Evolutionary conservation across 2,329 filamentous ascomycete species (phyloP).

Genomic region (Cadophora sp.): DNA sequence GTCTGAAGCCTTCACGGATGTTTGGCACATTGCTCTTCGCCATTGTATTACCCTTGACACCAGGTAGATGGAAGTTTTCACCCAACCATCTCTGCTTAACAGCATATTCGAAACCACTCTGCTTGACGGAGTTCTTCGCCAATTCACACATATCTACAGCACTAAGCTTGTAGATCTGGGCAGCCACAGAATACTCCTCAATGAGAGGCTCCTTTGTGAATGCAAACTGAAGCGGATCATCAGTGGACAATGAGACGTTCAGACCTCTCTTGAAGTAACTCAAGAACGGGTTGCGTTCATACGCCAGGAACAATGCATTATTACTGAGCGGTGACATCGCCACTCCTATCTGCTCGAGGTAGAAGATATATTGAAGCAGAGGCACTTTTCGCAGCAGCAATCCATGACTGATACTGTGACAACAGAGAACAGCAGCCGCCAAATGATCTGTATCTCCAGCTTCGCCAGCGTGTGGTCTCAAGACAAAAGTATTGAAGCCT

Average conservation of each 20-base stretch:
- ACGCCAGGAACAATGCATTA: slow-evolving; percentile 94
- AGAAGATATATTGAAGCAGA: slow-evolving; percentile 94
- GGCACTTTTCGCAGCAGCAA: slow-evolving; percentile 92
- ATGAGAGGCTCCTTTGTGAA: slow-evolving; percentile 98
- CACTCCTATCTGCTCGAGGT: slow-evolving; percentile 96
- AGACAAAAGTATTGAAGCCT: slow-evolving; percentile 93
- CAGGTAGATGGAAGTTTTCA: slow-evolving; percentile 75
- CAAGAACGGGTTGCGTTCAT: slow-evolving; percentile 95
- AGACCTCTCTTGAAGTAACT: slow-evolving; percentile 94
- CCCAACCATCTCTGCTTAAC: slow-evolving; percentile 95
- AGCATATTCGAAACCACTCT: slow-evolving; percentile 89
- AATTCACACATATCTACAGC: slow-evolving; percentile 99
- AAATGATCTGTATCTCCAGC: slow-evolving; percentile 97
- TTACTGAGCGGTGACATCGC: slow-evolving; percentile 99
- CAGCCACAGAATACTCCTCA: slow-evolving; percentile 96
- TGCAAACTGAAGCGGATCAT: slow-evolving; percentile 96
- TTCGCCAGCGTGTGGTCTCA: slow-evolving; percentile 95
- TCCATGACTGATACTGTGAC: slow-evolving; percentile 96
- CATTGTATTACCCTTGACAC: slow-evolving; percentile 87
- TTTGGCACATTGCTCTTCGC: slow-evolving; percentile 97
- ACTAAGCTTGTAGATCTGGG: slow-evolving; percentile 97
- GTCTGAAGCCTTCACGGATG: slow-evolving; percentile 85
- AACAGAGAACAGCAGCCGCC: slow-evolving; percentile 88
- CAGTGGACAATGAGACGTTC: slow-evolving; percentile 95
- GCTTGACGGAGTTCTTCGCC: slow-evolving; percentile 92